These are phyloP conservation scores for Monosporascus sp. DNA, from an alignment of 2,329 filamentous ascomycete species.

Conservation along the genomic window DNA sequence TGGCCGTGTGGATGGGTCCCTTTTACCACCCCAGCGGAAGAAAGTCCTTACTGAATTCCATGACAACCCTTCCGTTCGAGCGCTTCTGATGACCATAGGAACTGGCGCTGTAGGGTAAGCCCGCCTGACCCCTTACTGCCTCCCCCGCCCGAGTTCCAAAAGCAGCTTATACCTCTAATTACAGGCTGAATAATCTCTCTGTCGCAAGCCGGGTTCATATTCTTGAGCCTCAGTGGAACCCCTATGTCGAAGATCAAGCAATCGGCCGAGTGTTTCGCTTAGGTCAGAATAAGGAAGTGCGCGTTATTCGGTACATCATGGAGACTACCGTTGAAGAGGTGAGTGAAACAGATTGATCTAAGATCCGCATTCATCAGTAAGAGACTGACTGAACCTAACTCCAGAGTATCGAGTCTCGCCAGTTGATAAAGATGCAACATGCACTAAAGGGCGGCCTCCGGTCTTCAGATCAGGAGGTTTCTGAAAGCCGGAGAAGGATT, in stretches of 20 bases:
- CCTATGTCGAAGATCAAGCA: conserved; percentile 25
- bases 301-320: conserved; percentile 22
- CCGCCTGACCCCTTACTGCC: background rate
- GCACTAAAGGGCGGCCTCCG: conserved; percentile 5
- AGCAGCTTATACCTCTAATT: background rate
- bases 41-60: conserved; percentile 20
- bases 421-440: conserved; percentile 6
- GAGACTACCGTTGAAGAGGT: conserved; percentile 24
- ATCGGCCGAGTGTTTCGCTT: conserved; percentile 22
- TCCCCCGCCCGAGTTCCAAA: background rate
- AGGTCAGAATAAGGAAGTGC: conserved; percentile 20
- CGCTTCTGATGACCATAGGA: conserved; percentile 27
- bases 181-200: conserved; percentile 21
- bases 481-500: conserved; percentile 1
- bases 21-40: conserved; percentile 13
- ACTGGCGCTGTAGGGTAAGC: conserved; percentile 28
- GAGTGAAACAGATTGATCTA: background rate
- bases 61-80: conserved; percentile 12
- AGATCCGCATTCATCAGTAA: background rate
- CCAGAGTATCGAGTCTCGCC: conserved; percentile 8
- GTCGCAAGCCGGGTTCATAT: conserved; percentile 24
- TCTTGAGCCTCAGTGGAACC: conserved; percentile 28
- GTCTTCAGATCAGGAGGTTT: conserved; percentile 1
- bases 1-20: conserved; percentile 22
- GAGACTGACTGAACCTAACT: background rate